These are phyloP conservation scores for Penicillium antarcticum DNA, from an alignment of 495 filamentous ascomycete species.

Conservation along the genomic window DNA sequence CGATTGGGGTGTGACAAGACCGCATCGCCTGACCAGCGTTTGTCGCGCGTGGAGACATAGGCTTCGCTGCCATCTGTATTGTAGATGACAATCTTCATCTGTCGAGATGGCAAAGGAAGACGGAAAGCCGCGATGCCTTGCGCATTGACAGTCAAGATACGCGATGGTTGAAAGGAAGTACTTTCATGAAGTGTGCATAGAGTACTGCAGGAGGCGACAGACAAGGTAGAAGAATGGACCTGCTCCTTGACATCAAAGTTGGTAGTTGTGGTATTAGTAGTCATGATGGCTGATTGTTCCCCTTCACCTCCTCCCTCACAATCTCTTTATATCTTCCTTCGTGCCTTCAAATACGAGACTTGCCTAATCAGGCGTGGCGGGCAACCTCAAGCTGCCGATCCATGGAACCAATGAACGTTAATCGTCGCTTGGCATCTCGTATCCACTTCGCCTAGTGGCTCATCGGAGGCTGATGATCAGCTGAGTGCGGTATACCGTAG, in stretches of 20 bases:
- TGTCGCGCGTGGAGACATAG: constrained; percentile 43
- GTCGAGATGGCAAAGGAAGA: constrained; percentile 36
- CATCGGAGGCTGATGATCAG: too few relatives aligned
- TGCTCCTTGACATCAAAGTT: constrained; percentile 9
- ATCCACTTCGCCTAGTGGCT: not conserved
- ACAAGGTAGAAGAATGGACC: constrained; percentile 5
- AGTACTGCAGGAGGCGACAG: constrained; percentile 9
- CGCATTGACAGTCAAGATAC: constrained; percentile 43
- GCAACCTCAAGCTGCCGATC: not conserved
- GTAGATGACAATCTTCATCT: constrained; percentile 46
- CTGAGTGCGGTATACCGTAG: too few relatives aligned
- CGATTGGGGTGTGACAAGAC: constrained; percentile 21
- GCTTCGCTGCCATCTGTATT: constrained; percentile 26
- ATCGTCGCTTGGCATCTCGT: not conserved
- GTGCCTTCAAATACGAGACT: constrained; percentile 16
- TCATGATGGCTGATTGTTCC: not conserved
- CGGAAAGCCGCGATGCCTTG: constrained; percentile 40
- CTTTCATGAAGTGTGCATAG: constrained; percentile 1
- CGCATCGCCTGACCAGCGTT: constrained; percentile 39
- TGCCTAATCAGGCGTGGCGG: constrained; percentile 14
- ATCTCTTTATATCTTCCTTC: not conserved
- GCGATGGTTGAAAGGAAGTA: constrained; percentile 5
- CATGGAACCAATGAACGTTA: constrained; percentile 1
- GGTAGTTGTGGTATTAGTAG: constrained; percentile 3
- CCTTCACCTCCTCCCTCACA: too few relatives aligned